Percentiles rank a stretch among this genome's conserved stretches.
Evolutionary conservation across 805 yeast species (phyloP).

Genomic region (Candida schatavii): DNA sequence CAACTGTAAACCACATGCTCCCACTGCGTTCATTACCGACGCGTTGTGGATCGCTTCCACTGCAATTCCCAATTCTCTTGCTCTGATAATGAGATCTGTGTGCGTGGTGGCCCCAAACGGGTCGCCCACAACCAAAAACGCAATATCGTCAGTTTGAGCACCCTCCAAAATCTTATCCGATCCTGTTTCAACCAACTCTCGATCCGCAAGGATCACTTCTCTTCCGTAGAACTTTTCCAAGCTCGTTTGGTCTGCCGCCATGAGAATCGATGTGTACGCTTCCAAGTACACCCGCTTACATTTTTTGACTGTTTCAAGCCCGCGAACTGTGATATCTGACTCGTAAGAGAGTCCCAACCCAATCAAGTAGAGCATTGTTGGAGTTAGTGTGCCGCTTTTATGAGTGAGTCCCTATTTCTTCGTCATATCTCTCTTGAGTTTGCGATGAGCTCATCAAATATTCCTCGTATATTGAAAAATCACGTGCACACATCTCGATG

Average conservation of each 20-base stretch:
- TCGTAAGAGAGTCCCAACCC: slow-evolving; percentile 91
- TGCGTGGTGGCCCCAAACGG: slow-evolving; percentile 98
- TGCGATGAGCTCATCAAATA: not conserved
- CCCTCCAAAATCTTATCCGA: slow-evolving; percentile 77
- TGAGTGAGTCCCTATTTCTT: too few relatives aligned
- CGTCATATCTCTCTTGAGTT: too few relatives aligned
- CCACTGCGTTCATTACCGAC: slow-evolving; percentile 96
- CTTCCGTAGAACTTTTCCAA: slow-evolving; percentile 84
- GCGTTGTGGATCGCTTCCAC: slow-evolving; percentile 92
- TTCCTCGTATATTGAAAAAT: not conserved
- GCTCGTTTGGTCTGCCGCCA: slow-evolving; percentile 80
- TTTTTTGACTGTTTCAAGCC: slow-evolving; percentile 75
- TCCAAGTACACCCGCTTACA: slow-evolving; percentile 92
- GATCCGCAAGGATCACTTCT: slow-evolving; percentile 82
- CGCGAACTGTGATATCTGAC: slow-evolving; percentile 91
- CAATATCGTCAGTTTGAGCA: slow-evolving; percentile 81
- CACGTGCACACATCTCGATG: not conserved
- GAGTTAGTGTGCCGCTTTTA: too few relatives aligned
- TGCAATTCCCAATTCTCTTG: slow-evolving; percentile 75
- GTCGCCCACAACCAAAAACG: slow-evolving; percentile 95
- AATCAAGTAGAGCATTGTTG: slow-evolving; percentile 77
- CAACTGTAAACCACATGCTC: slow-evolving; percentile 94
- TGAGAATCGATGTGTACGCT: slow-evolving; percentile 90
- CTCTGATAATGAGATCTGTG: slow-evolving; percentile 88
- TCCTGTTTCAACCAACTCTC: slow-evolving; percentile 90